Evolutionary conservation across 352 stramenopile species (phyloP).

Genomic region (Phytopythium aichiense): DNA sequence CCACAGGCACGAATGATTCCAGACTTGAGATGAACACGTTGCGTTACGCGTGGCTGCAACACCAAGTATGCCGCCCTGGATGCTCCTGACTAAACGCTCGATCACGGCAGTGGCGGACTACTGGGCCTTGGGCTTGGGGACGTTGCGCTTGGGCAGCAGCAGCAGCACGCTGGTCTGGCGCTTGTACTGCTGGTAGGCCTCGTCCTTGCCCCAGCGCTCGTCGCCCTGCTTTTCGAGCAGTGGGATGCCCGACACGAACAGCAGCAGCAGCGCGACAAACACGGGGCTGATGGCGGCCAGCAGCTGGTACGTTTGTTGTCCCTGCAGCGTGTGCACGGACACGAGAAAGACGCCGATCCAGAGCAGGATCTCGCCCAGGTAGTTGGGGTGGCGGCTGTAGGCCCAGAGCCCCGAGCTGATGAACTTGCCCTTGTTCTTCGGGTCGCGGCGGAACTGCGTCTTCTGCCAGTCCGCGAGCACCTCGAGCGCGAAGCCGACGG

Average conservation of each 20-base stretch:
- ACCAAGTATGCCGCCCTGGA: too few relatives aligned
- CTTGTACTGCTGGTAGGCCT: constrained; percentile 75
- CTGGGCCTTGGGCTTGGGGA: constrained; percentile 5
- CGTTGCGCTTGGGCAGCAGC: constrained; percentile 16
- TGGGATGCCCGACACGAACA: constrained; percentile 60
- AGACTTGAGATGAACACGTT: too few relatives aligned
- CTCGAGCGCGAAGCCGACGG: constrained; percentile 67
- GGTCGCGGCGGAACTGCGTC: constrained; percentile 61
- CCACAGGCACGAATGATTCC: too few relatives aligned
- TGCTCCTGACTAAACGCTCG: too few relatives aligned
- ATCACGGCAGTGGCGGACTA: background rate
- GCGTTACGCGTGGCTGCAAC: too few relatives aligned
- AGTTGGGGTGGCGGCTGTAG: constrained; percentile 91
- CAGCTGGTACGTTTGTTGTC: constrained; percentile 24
- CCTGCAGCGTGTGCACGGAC: constrained; percentile 38
- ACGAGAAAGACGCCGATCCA: constrained; percentile 70
- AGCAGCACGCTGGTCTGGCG: constrained; percentile 55
- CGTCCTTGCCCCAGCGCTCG: constrained; percentile 53
- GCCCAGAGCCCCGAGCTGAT: constrained; percentile 77
- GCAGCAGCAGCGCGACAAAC: constrained; percentile 66
- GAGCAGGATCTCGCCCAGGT: constrained; percentile 89
- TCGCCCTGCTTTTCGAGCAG: constrained; percentile 69
- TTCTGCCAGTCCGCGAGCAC: constrained; percentile 82
- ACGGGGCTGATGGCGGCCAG: constrained; percentile 45
- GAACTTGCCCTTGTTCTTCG: constrained; percentile 70